Evolutionary conservation across 208 protist genomes (phyloP).

Genomic region (Tritrichomonas foetus): DNA sequence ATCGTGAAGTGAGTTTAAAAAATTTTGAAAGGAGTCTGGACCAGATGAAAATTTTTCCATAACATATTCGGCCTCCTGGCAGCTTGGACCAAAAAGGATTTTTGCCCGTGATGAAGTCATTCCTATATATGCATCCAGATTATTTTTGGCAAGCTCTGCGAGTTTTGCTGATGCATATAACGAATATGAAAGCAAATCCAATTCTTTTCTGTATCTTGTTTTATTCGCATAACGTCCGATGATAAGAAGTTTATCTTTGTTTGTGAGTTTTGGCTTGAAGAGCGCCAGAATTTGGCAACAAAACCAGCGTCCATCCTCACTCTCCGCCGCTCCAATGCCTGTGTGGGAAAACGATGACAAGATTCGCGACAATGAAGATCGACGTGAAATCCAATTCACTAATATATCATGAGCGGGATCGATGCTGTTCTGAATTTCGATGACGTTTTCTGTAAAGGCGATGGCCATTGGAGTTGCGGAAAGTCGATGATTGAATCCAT

Average conservation of each 20-base stretch:
- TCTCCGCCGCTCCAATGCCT: background rate
- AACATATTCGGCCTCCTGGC: background rate
- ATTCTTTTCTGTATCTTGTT: background rate
- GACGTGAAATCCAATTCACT: background rate
- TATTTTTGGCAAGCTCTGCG: background rate
- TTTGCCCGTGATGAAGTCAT: background rate
- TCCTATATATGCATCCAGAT: background rate
- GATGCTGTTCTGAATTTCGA: background rate
- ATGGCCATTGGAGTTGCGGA: background rate
- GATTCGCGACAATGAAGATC: background rate
- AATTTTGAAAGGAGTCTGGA: background rate
- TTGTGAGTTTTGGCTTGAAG: background rate
- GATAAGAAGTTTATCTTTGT: background rate
- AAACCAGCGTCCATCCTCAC: background rate
- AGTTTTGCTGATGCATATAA: background rate
- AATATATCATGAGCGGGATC: background rate
- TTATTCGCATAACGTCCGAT: background rate
- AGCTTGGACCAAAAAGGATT: background rate
- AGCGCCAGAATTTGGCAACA: background rate
- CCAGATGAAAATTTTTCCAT: background rate
- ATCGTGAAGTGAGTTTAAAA: background rate
- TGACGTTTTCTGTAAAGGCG: background rate
- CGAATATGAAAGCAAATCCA: background rate
- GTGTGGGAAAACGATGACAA: background rate
- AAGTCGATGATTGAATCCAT: background rate